Evolutionary conservation across 2,329 filamentous ascomycete species (phyloP).

Genomic region (Graphilbum ipis-grandicollis): DNA sequence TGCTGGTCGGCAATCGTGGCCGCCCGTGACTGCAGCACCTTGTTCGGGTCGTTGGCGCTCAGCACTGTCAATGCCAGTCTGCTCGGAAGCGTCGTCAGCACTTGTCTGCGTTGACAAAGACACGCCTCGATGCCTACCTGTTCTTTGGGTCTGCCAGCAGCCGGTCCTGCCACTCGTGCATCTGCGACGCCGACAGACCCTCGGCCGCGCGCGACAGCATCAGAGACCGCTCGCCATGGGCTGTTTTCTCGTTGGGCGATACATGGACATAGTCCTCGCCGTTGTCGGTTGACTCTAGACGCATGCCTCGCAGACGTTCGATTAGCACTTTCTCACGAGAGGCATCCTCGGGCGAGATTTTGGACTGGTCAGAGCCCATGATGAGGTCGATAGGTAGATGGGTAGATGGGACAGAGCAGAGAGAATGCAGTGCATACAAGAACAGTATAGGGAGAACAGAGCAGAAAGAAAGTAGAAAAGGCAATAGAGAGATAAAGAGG

Average conservation of each 20-base stretch:
- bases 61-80: conserved; percentile 64
- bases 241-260: no score
- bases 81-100: conserved; percentile 11
- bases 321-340: conserved; percentile 16
- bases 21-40: conserved; percentile 46
- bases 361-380: conserved; percentile 16
- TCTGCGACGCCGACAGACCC: conserved; percentile 30
- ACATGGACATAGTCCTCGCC: no score
- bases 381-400: background rate
- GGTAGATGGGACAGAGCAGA: no score
- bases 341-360: conserved; percentile 9
- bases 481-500: no score
- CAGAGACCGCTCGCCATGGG: background rate
- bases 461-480: no score
- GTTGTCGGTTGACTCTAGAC: no score
- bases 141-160: conserved; percentile 48
- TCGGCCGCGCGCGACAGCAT: conserved; percentile 11
- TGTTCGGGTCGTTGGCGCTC: conserved; percentile 45
- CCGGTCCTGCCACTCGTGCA: conserved; percentile 41
- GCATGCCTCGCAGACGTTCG: conserved; percentile 13
- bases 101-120: background rate
- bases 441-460: no score
- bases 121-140: no score
- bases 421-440: no score
- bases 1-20: conserved; percentile 54